Conservation (phyloP, 352 stramenopile genomes). For the Pythium sukuiense region DNA sequence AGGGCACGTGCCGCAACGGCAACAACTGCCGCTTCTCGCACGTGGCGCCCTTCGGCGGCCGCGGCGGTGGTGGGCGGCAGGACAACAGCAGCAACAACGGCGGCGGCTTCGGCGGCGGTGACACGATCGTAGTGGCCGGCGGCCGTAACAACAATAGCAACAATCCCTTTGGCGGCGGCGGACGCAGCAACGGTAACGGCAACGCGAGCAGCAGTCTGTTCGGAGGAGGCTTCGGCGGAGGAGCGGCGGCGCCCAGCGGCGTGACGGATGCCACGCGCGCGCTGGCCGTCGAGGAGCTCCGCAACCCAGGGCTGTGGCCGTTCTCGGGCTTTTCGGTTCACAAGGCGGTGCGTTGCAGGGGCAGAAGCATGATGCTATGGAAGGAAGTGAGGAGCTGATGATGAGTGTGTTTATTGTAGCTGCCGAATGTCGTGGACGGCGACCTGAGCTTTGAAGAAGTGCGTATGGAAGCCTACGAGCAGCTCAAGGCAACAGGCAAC, state of each 20-base stretch:
- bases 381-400: not conserved
- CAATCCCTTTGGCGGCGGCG: slow-evolving; percentile 20
- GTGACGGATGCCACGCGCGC: slow-evolving; percentile 45
- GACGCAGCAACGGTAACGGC: not conserved
- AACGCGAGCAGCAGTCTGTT: slow-evolving; percentile 2
- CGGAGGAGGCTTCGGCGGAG: not conserved
- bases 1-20: slow-evolving; percentile 73
- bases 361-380: not conserved
- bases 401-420: slow-evolving; percentile 24
- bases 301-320: slow-evolving; percentile 48
- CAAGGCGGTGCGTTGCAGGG: slow-evolving; percentile 47
- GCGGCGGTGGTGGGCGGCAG: not conserved
- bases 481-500: slow-evolving; percentile 48
- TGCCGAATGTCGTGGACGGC: slow-evolving; percentile 54
- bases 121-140: slow-evolving; percentile 17
- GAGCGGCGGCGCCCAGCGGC: slow-evolving; percentile 19
- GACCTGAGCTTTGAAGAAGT: slow-evolving; percentile 67
- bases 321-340: slow-evolving; percentile 65
- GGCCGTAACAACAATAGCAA: slow-evolving; percentile 7
- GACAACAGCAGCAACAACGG: slow-evolving; percentile 9
- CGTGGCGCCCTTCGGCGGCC: slow-evolving; percentile 27
- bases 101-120: slow-evolving; percentile 18
- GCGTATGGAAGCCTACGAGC: slow-evolving; percentile 59
- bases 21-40: slow-evolving; percentile 69
- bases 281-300: slow-evolving; percentile 61